These are phyloP conservation scores for Yarrowia alimentaria DNA, from an alignment of 805 yeast genomes.

Conservation along the genomic window DNA sequence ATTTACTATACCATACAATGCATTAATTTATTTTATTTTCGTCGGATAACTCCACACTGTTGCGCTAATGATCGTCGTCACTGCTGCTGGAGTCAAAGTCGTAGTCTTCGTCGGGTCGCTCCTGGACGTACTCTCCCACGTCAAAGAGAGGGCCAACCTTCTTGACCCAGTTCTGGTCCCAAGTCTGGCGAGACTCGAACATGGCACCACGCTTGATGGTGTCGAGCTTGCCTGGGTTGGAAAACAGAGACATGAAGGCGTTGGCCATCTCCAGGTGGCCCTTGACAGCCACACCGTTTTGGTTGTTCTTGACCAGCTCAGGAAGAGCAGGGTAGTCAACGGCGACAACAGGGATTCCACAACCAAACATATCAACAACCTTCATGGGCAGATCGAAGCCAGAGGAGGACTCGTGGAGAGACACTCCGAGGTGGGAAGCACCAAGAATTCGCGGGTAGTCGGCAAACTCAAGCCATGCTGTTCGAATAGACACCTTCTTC, in stretches of 20 bases:
- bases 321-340: slow-evolving; percentile 70
- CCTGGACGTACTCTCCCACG: slow-evolving; percentile 36
- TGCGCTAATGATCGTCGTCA: slow-evolving; percentile 15
- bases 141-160: slow-evolving; percentile 48
- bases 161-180: slow-evolving; percentile 74
- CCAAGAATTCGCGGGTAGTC: slow-evolving; percentile 77
- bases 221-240: slow-evolving; percentile 38
- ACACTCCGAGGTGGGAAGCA: slow-evolving; percentile 81
- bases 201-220: slow-evolving; percentile 66
- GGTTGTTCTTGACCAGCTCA: slow-evolving; percentile 68
- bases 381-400: slow-evolving; percentile 98
- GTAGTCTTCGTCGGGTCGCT: slow-evolving; percentile 24
- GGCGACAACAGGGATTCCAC: slow-evolving; percentile 88
- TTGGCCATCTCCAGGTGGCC: slow-evolving; percentile 47
- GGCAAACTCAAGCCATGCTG: slow-evolving; percentile 73
- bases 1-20: too few relatives aligned
- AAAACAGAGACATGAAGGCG: slow-evolving; percentile 41
- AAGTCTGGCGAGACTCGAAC: slow-evolving; percentile 61
- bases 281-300: slow-evolving; percentile 65
- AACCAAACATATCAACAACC: slow-evolving; percentile 92
- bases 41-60: too few relatives aligned
- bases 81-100: slow-evolving; percentile 24
- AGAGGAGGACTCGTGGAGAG: slow-evolving; percentile 86
- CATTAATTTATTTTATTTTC: neutral
- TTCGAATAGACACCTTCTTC: slow-evolving; percentile 53